Base-by-base conservation (phyloP, 257 asterid species). In the Craterostigma plantagineum region DNA sequence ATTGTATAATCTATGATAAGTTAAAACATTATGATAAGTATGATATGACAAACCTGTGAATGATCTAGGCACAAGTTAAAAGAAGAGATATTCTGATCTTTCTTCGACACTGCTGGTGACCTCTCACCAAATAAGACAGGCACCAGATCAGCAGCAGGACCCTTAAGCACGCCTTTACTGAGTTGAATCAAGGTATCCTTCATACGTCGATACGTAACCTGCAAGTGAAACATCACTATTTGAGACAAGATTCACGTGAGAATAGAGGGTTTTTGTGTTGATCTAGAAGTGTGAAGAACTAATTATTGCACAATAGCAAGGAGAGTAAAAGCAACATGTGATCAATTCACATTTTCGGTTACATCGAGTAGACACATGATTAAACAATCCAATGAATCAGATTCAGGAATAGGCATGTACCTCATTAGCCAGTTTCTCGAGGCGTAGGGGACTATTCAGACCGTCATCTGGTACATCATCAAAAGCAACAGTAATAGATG, bases 401-500 rank as follows among this genome's bases (percentile, higher is more conserved):
- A n/a, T n/a, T n/a, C n/a, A 23, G 30, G 30, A 23, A 23, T 23
- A 23, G 30, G 30, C 30, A 23, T 23, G 30, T 73, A 87, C 95
- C 98, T 87, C 98, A 59, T 87, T 87, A 49, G 95, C 92, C 58
- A 87, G 48, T 63, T 76, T 82, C 63, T 82, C 93, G 50, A 87
- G 86, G 62, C 95, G 93, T 45, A 87, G 61, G 52, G 95, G 92
- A 48, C 59, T 70, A 62, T 79, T 79, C 59, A 87, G 44, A 51
- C 98, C 95, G 62, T 87, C 95, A 67, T 87, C 95, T 18, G 95
- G 95, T 57, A 87, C 55, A 56, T 87, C 98, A 63, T 79, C 98
- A 51, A 82, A 87, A 51, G 82, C 95, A 61, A 82, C 91, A 35
- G 83, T 79, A 58, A 87, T 70, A 37, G 98, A 79, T 16, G 92